A percentile compares a stretch with the other conserved stretches of the same genome.
Conservation (phyloP, 2,329 filamentous ascomycete species). For the Xylariales sp. region DNA sequence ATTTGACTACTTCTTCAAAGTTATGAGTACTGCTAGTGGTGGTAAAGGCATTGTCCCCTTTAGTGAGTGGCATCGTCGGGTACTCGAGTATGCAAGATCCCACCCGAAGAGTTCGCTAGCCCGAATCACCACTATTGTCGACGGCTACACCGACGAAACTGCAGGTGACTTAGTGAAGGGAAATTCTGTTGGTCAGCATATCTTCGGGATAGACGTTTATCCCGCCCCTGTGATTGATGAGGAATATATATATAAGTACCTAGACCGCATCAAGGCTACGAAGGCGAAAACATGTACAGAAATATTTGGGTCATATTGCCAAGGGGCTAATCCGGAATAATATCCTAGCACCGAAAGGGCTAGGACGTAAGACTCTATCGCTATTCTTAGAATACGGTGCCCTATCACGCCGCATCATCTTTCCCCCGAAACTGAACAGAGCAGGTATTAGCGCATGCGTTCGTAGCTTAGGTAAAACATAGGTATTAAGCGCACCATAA, state of each 20-base stretch:
- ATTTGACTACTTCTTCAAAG: slow-evolving; percentile 44
- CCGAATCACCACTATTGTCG: slow-evolving; percentile 46
- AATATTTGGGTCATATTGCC: not conserved
- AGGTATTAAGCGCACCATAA: no score
- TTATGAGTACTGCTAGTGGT: slow-evolving; percentile 37
- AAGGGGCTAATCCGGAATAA: no score
- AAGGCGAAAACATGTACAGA: slow-evolving; percentile 3
- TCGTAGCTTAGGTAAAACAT: no score
- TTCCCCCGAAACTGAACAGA: no score
- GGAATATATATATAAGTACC: slow-evolving; percentile 37
- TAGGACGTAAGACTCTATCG: no score
- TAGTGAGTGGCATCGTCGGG: slow-evolving; percentile 42
- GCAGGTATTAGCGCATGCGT: no score
- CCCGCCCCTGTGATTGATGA: slow-evolving; percentile 40
- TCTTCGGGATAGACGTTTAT: slow-evolving; percentile 43
- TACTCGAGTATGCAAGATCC: slow-evolving; percentile 40
- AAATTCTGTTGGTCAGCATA: slow-evolving; percentile 40
- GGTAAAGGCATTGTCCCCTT: slow-evolving; percentile 42
- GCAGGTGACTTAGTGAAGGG: slow-evolving; percentile 44
- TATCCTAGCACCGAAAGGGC: no score
- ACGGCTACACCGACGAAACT: slow-evolving; percentile 43
- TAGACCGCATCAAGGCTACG: slow-evolving; percentile 30
- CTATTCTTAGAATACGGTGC: no score
- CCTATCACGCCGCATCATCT: no score
- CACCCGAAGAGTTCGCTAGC: slow-evolving; percentile 42